Evolutionary conservation across 768 basidiomycete species (phyloP).

Genomic region (Lactifluus pinguis): DNA sequence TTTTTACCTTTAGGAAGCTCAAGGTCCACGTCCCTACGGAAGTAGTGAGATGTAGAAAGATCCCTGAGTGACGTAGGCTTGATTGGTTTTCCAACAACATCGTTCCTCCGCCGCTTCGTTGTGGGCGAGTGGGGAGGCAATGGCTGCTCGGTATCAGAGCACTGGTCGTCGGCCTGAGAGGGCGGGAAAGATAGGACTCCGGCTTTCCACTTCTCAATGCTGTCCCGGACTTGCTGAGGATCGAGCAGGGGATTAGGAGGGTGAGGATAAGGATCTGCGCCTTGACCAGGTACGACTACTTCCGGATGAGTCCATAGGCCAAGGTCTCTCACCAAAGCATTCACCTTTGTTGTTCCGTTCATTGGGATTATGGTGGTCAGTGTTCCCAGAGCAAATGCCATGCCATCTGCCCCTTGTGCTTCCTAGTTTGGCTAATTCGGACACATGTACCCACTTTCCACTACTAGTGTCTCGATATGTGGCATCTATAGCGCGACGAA

Average conservation of each 20-base stretch:
- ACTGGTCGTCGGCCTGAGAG: not conserved
- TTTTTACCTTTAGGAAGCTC: not conserved
- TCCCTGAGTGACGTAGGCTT: not conserved
- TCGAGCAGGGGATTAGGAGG: not conserved
- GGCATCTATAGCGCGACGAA: slow-evolving; percentile 8
- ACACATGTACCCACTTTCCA: slow-evolving; percentile 15
- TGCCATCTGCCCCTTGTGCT: slow-evolving; percentile 15
- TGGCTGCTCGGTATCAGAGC: not conserved
- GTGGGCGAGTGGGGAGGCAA: slow-evolving; percentile 1
- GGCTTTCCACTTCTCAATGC: slow-evolving; percentile 11
- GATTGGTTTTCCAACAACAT: not conserved
- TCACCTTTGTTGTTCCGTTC: slow-evolving; percentile 7
- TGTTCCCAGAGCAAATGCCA: slow-evolving; percentile 12
- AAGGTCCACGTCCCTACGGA: not conserved
- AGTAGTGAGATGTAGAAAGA: slow-evolving; percentile 6
- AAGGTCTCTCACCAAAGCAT: not conserved
- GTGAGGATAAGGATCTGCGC: slow-evolving; percentile 6
- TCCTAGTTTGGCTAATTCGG: slow-evolving; percentile 12
- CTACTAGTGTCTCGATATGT: slow-evolving; percentile 9
- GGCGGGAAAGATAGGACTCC: not conserved
- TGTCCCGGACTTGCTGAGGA: slow-evolving; percentile 3
- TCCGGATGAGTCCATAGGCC: not conserved
- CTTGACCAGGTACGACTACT: not conserved
- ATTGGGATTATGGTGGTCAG: not conserved
- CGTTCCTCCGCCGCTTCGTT: not conserved